Base-by-base conservation (phyloP, 441 rosid species). In the Corymbia calophylla region DNA sequence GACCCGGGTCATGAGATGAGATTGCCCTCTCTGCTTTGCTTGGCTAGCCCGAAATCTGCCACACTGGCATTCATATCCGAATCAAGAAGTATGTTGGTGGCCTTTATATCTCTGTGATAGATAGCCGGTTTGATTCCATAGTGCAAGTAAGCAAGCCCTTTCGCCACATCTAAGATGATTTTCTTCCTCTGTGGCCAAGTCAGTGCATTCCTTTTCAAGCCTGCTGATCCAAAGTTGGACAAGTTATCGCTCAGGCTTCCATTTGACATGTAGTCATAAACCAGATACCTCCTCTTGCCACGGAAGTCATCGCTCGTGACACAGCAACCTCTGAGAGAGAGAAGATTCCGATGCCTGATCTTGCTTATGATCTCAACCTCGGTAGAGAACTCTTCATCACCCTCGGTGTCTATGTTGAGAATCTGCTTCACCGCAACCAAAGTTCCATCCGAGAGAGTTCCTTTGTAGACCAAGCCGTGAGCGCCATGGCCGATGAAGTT, bases 351-450 rank as follows among this genome's bases (percentile, higher is more conserved):
- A 89, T 95, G 97, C 90, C 95, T 91, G 17, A 95, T 92, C 80
- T 93, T 95, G 93, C 96, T 94, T 55, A 95, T 94, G 88, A 95
- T 94, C 89, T 95, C 95, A 31, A 95, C 97, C 91, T 95, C 97
- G 27, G 94, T 95, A 35, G 90, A 86, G 89, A 95, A 94, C 17
- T 95, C 96, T 53, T 90, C 93, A n/a, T 95, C 97, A 5, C 95
- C 93, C 87, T 93, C 92, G 5, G 94, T 91, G 70, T 95, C 94
- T 82, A 89, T 53, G 86, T 94, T 94, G 1, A 91, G 89, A 84
- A 94, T 89, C 87, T 93, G 95, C 87, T 95, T 95, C 62, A 94
- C 95, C 4, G 95, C 96, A 17, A 95, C 92, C 55, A 55, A 12
- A 27, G 94, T 92, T 25, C 96, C 95, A 32, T 93, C 96, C 7